Evolutionary conservation across 768 basidiomycete genomes (phyloP).

Genomic region (Ramaria sp.): DNA sequence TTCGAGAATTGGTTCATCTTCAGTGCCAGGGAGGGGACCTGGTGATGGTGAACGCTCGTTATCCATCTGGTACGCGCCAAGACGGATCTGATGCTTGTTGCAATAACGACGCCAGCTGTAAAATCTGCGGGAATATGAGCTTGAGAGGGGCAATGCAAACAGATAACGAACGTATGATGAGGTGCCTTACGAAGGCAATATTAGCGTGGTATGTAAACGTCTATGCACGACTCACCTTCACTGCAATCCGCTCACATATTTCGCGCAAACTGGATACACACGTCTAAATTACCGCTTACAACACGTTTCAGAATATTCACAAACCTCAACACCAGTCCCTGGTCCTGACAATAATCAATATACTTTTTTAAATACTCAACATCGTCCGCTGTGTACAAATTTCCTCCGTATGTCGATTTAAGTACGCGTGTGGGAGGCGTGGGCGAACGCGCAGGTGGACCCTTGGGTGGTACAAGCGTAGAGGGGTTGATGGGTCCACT

Average conservation of each 20-base stretch:
- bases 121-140: slow-evolving; percentile 37
- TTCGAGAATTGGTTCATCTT: slow-evolving; percentile 7
- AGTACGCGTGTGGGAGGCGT: slow-evolving; percentile 76
- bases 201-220: neutral
- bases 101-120: slow-evolving; percentile 89
- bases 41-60: slow-evolving; percentile 15
- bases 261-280: slow-evolving; percentile 46
- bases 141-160: neutral
- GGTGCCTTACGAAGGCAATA: slow-evolving; percentile 44
- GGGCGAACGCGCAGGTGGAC: slow-evolving; percentile 66
- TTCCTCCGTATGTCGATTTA: slow-evolving; percentile 85
- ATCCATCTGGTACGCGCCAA: slow-evolving; percentile 77
- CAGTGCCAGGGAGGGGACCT: slow-evolving; percentile 2
- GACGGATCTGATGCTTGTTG: slow-evolving; percentile 86
- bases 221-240: slow-evolving; percentile 42
- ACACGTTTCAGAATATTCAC: slow-evolving; percentile 4
- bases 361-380: slow-evolving; percentile 77
- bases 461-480: slow-evolving; percentile 25
- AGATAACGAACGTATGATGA: slow-evolving; percentile 64
- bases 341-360: slow-evolving; percentile 84
- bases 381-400: slow-evolving; percentile 78
- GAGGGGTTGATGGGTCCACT: slow-evolving; percentile 6
- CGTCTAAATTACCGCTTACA: neutral
- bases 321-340: slow-evolving; percentile 72
- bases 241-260: slow-evolving; percentile 79